A percentile compares a stretch with the other conserved stretches of the same genome.
Evolutionary conservation across 345 rosid species (phyloP).

Genomic region (Dovyalis caffra): DNA sequence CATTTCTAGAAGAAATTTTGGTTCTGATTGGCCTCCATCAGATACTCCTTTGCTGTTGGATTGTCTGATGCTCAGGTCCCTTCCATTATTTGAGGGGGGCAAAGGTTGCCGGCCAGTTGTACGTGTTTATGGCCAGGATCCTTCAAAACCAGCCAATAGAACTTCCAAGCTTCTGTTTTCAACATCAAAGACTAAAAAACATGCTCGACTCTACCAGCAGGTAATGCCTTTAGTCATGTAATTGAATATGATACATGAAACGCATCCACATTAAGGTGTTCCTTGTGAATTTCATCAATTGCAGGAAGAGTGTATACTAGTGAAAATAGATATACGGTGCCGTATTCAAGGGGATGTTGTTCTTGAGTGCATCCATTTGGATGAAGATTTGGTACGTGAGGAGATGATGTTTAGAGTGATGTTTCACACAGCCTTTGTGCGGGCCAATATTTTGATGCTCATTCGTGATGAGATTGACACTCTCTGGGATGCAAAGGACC

Average conservation of each 20-base stretch:
- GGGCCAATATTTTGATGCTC: conserved; percentile 66
- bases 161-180: conserved; percentile 86
- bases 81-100: conserved; percentile 71
- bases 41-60: conserved; percentile 85
- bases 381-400: conserved; percentile 63
- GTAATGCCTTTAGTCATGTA: conserved; percentile 35
- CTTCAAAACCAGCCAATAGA: conserved; percentile 66
- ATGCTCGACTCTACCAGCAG: conserved; percentile 61
- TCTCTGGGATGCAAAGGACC: conserved; percentile 87
- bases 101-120: conserved; percentile 84
- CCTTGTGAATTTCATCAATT: conserved; percentile 33
- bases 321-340: conserved; percentile 77
- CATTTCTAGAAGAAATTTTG: conserved; percentile 84
- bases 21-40: conserved; percentile 94
- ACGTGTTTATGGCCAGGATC: conserved; percentile 87
- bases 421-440: conserved; percentile 94
- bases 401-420: conserved; percentile 81
- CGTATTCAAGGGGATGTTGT: conserved; percentile 94
- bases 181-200: conserved; percentile 59
- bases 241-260: conserved; percentile 20
- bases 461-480: conserved; percentile 79
- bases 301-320: conserved; percentile 83
- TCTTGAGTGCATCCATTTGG: conserved; percentile 85
- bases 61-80: conserved; percentile 76
- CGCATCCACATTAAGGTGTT: conserved; percentile 10